Percentiles rank a stretch among this genome's conserved stretches.
Evolutionary conservation across 108 stramenopile species (phyloP).

Genomic region (Thalassiosira profunda): DNA sequence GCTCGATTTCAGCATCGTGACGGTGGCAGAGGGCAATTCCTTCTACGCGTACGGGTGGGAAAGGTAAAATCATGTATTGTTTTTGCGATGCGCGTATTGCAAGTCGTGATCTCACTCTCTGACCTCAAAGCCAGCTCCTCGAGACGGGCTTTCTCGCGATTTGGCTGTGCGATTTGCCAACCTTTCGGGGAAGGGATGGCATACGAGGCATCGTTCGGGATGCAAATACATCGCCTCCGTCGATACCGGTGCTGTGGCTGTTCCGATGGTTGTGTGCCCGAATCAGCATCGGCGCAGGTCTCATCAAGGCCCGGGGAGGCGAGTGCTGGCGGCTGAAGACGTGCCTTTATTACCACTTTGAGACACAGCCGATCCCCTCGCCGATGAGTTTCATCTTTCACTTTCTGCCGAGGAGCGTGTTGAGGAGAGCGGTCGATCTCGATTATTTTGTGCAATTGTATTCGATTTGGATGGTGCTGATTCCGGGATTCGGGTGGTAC

Average conservation of each 20-base stretch:
- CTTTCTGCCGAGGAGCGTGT: constrained; percentile 51
- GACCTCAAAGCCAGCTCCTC: constrained; percentile 77
- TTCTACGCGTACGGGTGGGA: constrained; percentile 91
- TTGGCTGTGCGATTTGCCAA: constrained; percentile 72
- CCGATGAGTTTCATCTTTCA: constrained; percentile 76
- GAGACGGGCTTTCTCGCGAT: constrained; percentile 85
- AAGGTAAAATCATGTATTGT: no score
- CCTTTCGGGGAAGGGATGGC: background rate
- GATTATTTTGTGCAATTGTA: constrained; percentile 86
- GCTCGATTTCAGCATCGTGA: constrained; percentile 74
- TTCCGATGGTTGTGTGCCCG: constrained; percentile 87
- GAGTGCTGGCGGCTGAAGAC: constrained; percentile 80
- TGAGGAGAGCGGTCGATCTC: constrained; percentile 57
- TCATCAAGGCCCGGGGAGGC: constrained; percentile 87
- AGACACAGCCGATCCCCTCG: constrained; percentile 85
- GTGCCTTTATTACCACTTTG: constrained; percentile 81
- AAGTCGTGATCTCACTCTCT: no score
- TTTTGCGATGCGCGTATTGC: no score
- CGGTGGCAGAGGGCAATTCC: constrained; percentile 58
- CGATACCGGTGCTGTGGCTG: constrained; percentile 64
- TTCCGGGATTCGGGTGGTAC: constrained; percentile 29
- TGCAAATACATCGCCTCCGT: constrained; percentile 29
- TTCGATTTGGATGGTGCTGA: constrained; percentile 70
- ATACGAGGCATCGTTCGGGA: background rate
- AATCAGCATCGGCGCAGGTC: constrained; percentile 81